Conservation (phyloP, 345 rosid species). For the Brassica nigra region DNA sequence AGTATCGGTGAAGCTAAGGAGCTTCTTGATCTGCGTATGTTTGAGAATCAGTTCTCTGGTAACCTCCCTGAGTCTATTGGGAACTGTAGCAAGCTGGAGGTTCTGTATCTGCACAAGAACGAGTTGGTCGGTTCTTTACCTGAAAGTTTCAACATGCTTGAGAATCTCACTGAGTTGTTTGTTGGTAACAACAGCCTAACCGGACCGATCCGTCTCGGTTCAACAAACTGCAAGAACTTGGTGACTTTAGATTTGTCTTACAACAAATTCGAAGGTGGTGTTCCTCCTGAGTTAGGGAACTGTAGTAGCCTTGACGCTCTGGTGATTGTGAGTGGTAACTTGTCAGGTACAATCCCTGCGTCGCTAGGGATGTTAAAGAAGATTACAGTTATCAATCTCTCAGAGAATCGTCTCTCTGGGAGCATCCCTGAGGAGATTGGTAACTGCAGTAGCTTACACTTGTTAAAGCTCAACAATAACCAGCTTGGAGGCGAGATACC, state of each 20-base stretch:
- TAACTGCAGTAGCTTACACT: slow-evolving; percentile 58
- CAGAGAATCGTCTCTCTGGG: slow-evolving; percentile 69
- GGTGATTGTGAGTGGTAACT: slow-evolving; percentile 47
- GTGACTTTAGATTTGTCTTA: slow-evolving; percentile 53
- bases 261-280: slow-evolving; percentile 58
- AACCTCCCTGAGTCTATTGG: slow-evolving; percentile 67
- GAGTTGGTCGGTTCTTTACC: slow-evolving; percentile 62
- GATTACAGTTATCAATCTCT: slow-evolving; percentile 56
- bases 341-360: slow-evolving; percentile 67
- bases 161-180: slow-evolving; percentile 51
- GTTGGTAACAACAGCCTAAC: slow-evolving; percentile 47
- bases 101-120: slow-evolving; percentile 52
- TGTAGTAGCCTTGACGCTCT: slow-evolving; percentile 55
- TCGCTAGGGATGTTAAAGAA: slow-evolving; percentile 57
- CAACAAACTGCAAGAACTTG: slow-evolving; percentile 52
- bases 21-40: slow-evolving; percentile 40
- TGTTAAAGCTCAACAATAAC: slow-evolving; percentile 50
- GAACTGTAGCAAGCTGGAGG: slow-evolving; percentile 51
- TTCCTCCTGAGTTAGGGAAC: slow-evolving; percentile 61
- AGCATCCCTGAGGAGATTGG: slow-evolving; percentile 70
- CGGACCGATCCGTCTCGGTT: slow-evolving; percentile 58
- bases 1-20: slow-evolving; percentile 57
- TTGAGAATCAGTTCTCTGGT: slow-evolving; percentile 59
- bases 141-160: slow-evolving; percentile 52
- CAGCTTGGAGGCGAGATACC: slow-evolving; percentile 75